Base-by-base conservation (phyloP, 1,284 basidiomycete species). In the Vanrija pseudolonga region DNA sequence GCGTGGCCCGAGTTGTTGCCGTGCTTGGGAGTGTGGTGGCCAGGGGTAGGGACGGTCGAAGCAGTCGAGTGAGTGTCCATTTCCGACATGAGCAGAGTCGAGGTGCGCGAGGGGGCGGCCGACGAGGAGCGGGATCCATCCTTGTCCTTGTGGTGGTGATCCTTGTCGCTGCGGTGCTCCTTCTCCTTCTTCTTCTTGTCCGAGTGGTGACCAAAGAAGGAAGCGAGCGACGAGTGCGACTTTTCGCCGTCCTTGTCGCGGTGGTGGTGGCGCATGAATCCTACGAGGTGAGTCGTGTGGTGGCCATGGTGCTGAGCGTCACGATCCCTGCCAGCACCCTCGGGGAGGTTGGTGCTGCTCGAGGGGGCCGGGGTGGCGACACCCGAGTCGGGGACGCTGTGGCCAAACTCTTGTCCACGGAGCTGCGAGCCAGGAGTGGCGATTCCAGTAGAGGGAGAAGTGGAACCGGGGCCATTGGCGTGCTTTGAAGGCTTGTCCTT, bases 231-330 rank as follows among this genome's bases (percentile, higher is more conserved):
- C 1, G 72, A 71, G 55, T 75, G 69, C 17, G 71, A 73, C 56
- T 76, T 76, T 50, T 77, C 74, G n/a, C 73, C 72, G 18, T 76
- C 75, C 56, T 68, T 69, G 55, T 74, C 72, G 39, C 65, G 60
- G 60, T 76, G 73, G 56, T 77, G 75, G 51, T 77, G 75, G 36
- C 69, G 65, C 69, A 77, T 71, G 57, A 77, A 77, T 8, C 75
- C 75, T 28, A 77, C 74, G 14, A 77, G 65, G 53, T 77, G 73
- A 12, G 67, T 65, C n/a, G 68, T 63, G 57, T 77, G 68, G 44
- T 67, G 66, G 6, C 71, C 72, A 48, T 71, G 68, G 32, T 64
- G 61, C 28, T 57, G 58, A 32, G 40, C 40, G 18, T 62, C 56
- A 3, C 53, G 56, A 23, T 52, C 41, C 43, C 53, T 51, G 52